Evolutionary conservation across 306 rosid genomes (phyloP), one percentile per base, ranked within the genome.

Genomic region (Quercus alba): DNA sequence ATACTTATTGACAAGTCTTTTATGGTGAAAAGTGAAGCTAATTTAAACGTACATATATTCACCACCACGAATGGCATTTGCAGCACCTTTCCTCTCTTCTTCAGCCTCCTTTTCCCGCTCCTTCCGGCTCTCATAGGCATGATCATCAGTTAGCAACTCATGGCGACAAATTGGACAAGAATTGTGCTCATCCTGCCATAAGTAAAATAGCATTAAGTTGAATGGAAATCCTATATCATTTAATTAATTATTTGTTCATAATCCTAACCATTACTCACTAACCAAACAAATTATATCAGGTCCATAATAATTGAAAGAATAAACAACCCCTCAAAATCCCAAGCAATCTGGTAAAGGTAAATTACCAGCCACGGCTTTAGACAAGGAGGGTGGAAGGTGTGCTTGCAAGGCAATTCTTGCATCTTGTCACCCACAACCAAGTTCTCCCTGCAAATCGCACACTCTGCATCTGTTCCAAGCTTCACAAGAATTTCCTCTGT

Each of bases 331-430:
- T 11, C 18, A 56, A 52, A 55, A 66, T 46, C 74, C 3, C 41
- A 26, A 69, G 38, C 67, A 66, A 61, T 74, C 19, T 15, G n/a
- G 56, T 70, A 25, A 70, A 68, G 52, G 55, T 57, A 52, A 59
- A 58, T 77, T 87, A 95, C 99, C 97, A 95, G 98, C 99, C 99
- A 95, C 5, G 99, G 97, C 87, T 91, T 93, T 54, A 95, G 81
- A 84, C 99, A 94, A 3, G 94, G 93, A 46, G 97, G 99, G 84
- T 95, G 99, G 86, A 91, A 95, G 0, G 89, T 91, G 87, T 95
- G 99, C 87, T 87, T 95, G 99, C 99, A 95, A 68, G 99, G 99
- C 82, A 95, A 75, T 86, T 93, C 99, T 78, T 93, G 97, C 98
- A 93, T 95, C 82, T 90, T 81, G 76, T 93, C 99, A 81, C 88